Base-by-base conservation (phyloP, 2,329 filamentous ascomycete genomes). In the Conoideocrella luteorostrata region DNA sequence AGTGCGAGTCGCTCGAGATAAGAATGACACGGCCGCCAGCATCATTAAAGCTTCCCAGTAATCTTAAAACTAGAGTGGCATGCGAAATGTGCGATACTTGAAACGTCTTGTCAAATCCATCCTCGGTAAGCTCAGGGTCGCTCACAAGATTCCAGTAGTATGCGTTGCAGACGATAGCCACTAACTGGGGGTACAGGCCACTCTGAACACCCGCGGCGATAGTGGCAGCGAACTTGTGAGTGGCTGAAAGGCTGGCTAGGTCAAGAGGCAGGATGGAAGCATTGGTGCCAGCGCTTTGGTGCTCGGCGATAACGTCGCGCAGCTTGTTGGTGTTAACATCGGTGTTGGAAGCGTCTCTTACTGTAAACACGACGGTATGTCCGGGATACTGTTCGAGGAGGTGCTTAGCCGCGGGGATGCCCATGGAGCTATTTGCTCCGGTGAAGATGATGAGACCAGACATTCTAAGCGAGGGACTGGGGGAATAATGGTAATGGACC, bases 11-110 rank as follows among this genome's bases (percentile, higher is more conserved):
- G 37, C 37, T 45, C 11, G 43, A 45, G 12, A 45, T 10, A 20
- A 45, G 23, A 18, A 32, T 21, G 23, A 45, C 23, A n/a, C 43
- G 43, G 30, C 43, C 43, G 23, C 37, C 36, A 18, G 21, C 22
- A 18, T 28, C 15, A 22, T 20, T 22, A 41, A 45, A 45, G 29
- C 32, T 30, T 17, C 23, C 43, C 10, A 45, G 37, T 13, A 45
- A 30, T 13, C 37, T 12, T 5, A 45, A 18, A 3, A 45, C 43
- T 15, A 45, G 34, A 12, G 38, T 38, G 9, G 34, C 36, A 17
- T 49, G 47, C 29, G 44, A 39, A 18, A 49, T 37, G 33, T 49
- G 47, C 6, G 15, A 35, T 21, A 49, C 24, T 29, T 49, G 47
- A 22, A 47, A 41, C 3, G 44, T 41, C 23, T 43, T 40, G 10